Evolutionary conservation across 306 rosid genomes (phyloP).

Genomic region (Fagus crenata): DNA sequence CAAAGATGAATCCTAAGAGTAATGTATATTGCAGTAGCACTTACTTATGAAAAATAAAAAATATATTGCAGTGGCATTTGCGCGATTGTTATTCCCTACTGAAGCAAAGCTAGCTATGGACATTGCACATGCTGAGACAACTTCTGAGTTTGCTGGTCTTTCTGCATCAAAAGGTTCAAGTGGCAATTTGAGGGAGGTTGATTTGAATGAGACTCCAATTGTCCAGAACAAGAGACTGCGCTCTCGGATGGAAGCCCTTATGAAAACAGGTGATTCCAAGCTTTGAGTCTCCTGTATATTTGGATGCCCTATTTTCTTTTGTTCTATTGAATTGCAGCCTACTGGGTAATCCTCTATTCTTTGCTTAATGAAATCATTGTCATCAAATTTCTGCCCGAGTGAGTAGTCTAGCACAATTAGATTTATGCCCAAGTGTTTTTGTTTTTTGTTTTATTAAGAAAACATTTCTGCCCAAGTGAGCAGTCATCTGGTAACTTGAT

Average conservation of each 20-base stretch:
- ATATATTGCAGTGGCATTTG: conserved; percentile 68
- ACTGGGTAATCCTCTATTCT: neutral
- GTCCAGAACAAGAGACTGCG: conserved; percentile 60
- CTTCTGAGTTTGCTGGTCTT: conserved; percentile 31
- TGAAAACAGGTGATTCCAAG: conserved; percentile 67
- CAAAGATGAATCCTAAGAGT: neutral
- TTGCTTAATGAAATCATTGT: neutral
- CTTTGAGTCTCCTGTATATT: neutral
- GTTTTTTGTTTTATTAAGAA: too few species aligned
- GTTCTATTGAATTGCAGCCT: neutral
- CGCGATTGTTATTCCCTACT: conserved; percentile 67
- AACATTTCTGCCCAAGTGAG: too few species aligned
- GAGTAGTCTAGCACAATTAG: too few species aligned
- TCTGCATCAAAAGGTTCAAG: conserved; percentile 41
- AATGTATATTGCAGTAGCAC: neutral
- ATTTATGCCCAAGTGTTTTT: too few species aligned
- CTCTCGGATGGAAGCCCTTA: conserved; percentile 55
- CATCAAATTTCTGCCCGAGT: neutral
- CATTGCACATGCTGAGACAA: conserved; percentile 65
- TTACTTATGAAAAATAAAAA: too few species aligned
- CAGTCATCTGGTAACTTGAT: too few species aligned
- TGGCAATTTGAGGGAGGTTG: conserved; percentile 66
- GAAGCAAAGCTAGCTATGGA: conserved; percentile 85
- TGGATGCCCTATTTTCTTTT: neutral
- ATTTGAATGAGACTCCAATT: conserved; percentile 79